phyloP scores from a whole-genome alignment of 495 filamentous ascomycete genomes.

The Podospora bellae-mahoneyi region DNA sequence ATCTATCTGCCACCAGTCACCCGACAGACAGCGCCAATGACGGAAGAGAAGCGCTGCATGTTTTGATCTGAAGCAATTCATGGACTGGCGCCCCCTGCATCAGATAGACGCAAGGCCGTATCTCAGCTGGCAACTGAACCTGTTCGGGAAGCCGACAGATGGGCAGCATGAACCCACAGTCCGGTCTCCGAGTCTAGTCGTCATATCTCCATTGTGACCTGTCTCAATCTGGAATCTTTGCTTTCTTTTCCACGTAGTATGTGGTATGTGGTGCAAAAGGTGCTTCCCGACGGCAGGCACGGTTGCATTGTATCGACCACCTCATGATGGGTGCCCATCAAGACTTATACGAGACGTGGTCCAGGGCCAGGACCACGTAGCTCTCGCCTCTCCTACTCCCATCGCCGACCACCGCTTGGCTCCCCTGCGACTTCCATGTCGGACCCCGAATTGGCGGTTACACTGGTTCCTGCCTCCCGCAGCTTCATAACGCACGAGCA shows the following conservation, averaged over 20 bases:
- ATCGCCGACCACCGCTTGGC: conserved; percentile 10
- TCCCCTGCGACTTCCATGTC: conserved; percentile 19
- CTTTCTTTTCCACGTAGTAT: background rate
- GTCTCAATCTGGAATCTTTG: conserved; percentile 10
- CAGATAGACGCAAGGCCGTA: conserved; percentile 1
- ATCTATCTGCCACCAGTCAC: background rate
- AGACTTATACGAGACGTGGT: conserved; percentile 14
- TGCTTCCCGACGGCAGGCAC: conserved; percentile 8
- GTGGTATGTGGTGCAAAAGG: conserved; percentile 6
- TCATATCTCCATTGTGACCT: conserved; percentile 3
- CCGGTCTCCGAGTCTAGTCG: background rate
- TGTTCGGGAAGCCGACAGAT: background rate
- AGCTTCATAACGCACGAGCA: background rate
- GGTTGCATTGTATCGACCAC: no score
- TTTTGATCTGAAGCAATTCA: background rate
- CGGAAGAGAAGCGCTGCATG: background rate
- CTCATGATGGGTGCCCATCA: background rate
- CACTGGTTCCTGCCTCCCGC: conserved; percentile 25
- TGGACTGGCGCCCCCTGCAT: background rate
- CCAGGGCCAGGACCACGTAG: background rate
- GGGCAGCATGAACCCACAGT: conserved; percentile 1
- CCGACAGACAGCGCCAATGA: background rate
- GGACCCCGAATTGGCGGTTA: conserved; percentile 27
- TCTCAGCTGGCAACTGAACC: conserved; percentile 4
- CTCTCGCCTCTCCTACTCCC: no score